Conservation (phyloP, 345 rosid species). For the Viola odorata region DNA sequence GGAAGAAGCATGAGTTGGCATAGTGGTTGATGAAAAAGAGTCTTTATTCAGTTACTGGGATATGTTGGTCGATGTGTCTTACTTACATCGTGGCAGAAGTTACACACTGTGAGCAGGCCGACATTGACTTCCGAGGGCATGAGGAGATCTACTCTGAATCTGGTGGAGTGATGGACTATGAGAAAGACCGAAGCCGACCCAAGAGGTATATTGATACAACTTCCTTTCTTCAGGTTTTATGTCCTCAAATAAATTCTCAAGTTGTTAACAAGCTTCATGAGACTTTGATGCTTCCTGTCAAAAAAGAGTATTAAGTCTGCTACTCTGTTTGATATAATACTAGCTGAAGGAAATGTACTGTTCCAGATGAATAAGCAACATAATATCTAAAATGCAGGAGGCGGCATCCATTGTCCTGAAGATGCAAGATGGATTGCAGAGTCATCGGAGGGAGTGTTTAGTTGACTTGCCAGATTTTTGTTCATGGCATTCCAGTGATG, state of each 20-base stretch:
- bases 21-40: conserved; percentile 6
- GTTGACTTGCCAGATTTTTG: conserved; percentile 30
- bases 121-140: conserved; percentile 70
- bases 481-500: conserved; percentile 20
- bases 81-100: conserved; percentile 99
- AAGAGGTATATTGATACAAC: conserved; percentile 58
- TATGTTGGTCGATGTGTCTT: conserved; percentile 82
- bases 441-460: conserved; percentile 12
- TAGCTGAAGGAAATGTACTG: neutral
- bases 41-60: conserved; percentile 32
- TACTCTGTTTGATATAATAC: too few relatives aligned
- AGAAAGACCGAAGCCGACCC: conserved; percentile 87
- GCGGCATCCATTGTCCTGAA: conserved; percentile 63
- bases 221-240: conserved; percentile 1
- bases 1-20: too few relatives aligned
- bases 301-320: too few relatives aligned
- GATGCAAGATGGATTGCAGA: conserved; percentile 22
- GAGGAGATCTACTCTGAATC: conserved; percentile 92
- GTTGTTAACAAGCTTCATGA: neutral
- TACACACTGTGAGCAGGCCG: conserved; percentile 95
- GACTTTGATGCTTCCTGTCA: too few relatives aligned
- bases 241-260: too few relatives aligned
- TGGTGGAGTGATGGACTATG: conserved; percentile 98
- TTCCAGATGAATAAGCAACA: neutral
- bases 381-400: conserved; percentile 43